Evolutionary conservation across 2,329 filamentous ascomycete genomes (phyloP), one percentile per base, ranked within the genome.

Genomic region (Teratosphaeria gauchensis): DNA sequence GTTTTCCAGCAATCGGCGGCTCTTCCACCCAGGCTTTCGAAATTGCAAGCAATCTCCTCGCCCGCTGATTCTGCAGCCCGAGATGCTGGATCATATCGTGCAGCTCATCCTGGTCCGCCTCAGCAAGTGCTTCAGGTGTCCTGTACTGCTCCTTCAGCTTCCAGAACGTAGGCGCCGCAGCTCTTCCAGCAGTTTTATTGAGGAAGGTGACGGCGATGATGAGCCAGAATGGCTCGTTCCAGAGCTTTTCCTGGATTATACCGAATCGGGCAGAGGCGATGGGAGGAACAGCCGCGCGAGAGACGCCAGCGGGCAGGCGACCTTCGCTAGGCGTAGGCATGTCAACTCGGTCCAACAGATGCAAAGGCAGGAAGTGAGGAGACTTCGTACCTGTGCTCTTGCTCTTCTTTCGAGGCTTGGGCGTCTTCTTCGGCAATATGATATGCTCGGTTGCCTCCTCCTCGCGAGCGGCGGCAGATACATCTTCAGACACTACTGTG

Each of bases 181-280:
- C 79, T 53, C 78, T 81, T 11, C 89, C 92, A 2, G 83, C 80
- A 0, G 91, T 96, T 60, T 88, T 85, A 71, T 92, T 92, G 32
- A 96, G 83, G 66, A 96, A 92, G 0, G 89, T 90, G 4, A 91
- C 86, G 12, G 88, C 90, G 32, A 96, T 79, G 1, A 96, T 81
- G 1, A 96, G 82, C 63, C 85, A 86, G 72, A 95, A 96, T 0
- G 91, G 88, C 58, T 90, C 81, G 55, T 82, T 73, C 1, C 85
- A 84, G 16, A 95, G 82, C 63, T 86, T 82, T 70, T 96, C 92
- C 71, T 96, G 92, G 42, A 96, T 84, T 1, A 96, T 80, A 0
- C 91, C 91, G 69, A 95, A 96, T 5, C 68, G 72, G 0, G 78
- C 69, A 0, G 82, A 77, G 7, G 80, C 78, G 35, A 91, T 82